Conservation (phyloP, 176 grass and related monocot genomes). For the Areca catechu region DNA sequence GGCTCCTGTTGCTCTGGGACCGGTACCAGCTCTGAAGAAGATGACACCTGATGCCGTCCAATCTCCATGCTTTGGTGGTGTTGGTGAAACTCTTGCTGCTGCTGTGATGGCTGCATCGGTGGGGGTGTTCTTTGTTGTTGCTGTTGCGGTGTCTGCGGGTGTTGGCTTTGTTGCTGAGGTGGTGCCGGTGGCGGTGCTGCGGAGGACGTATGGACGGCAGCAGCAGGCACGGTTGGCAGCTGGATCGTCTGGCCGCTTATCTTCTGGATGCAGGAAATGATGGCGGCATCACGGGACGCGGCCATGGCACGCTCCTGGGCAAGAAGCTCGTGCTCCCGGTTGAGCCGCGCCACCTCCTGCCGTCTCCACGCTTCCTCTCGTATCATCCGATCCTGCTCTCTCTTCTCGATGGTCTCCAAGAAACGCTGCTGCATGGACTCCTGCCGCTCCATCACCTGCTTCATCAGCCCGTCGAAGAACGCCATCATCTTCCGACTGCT, state of each 20-base stretch:
- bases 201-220: slow-evolving; percentile 16
- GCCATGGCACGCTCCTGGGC: slow-evolving; percentile 86
- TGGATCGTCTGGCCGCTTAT: slow-evolving; percentile 74
- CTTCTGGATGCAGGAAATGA: slow-evolving; percentile 91
- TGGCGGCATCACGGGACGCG: slow-evolving; percentile 67
- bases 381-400: slow-evolving; percentile 90
- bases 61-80: slow-evolving; percentile 5
- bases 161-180: not conserved
- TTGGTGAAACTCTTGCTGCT: not conserved
- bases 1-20: slow-evolving; percentile 21
- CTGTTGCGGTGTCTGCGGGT: slow-evolving; percentile 14
- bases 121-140: not conserved
- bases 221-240: slow-evolving; percentile 40
- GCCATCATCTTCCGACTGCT: slow-evolving; percentile 62
- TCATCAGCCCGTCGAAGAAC: slow-evolving; percentile 90
- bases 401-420: slow-evolving; percentile 81
- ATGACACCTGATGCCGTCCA: not conserved
- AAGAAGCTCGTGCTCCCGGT: slow-evolving; percentile 80
- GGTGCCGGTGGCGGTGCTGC: slow-evolving; percentile 34
- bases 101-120: slow-evolving; percentile 12
- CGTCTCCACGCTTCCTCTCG: slow-evolving; percentile 92
- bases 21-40: too few relatives aligned
- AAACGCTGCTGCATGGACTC: slow-evolving; percentile 93
- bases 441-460: slow-evolving; percentile 89
- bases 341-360: slow-evolving; percentile 82